A percentile compares a stretch with the other conserved stretches of the same genome.
Conservation (phyloP, 495 filamentous ascomycete species). For the Penicillium soppii region DNA sequence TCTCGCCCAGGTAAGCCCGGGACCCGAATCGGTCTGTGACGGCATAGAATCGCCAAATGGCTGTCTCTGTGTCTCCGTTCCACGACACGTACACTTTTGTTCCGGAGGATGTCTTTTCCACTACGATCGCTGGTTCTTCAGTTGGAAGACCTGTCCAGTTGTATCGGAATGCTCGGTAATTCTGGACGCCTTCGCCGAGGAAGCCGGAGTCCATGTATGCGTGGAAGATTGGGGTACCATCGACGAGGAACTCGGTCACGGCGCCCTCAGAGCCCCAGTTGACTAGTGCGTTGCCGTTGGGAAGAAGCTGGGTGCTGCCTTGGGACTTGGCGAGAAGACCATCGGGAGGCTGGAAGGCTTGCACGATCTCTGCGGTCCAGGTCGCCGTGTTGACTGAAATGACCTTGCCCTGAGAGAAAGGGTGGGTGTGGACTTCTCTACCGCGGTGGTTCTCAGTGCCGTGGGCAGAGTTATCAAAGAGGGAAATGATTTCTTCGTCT, state of each 20-base stretch:
- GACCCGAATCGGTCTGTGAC: conserved; percentile 33
- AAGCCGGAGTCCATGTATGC: conserved; percentile 32
- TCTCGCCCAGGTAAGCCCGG: conserved; percentile 35
- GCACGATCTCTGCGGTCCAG: conserved; percentile 44
- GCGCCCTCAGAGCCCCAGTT: conserved; percentile 57
- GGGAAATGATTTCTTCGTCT: conserved; percentile 45
- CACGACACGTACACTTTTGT: conserved; percentile 41
- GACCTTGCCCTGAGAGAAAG: conserved; percentile 55
- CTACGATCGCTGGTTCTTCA: conserved; percentile 35
- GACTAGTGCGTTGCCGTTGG: conserved; percentile 52
- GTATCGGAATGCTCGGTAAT: conserved; percentile 36
- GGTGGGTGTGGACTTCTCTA: conserved; percentile 39
- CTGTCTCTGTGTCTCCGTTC: conserved; percentile 45
- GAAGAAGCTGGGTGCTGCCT: conserved; percentile 55
- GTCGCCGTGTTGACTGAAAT: conserved; percentile 49
- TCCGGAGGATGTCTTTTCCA: conserved; percentile 24
- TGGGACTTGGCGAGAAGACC: conserved; percentile 54
- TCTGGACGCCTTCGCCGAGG: conserved; percentile 33
- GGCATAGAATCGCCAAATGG: conserved; percentile 37
- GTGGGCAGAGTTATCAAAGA: conserved; percentile 53
- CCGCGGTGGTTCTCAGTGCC: conserved; percentile 42
- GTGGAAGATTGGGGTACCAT: conserved; percentile 50
- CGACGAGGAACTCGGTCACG: conserved; percentile 51
- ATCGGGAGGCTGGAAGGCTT: conserved; percentile 47
- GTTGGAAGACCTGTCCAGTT: conserved; percentile 37